Conservation (phyloP, 2,329 filamentous ascomycete genomes). For the Trichoderma semiorbis region DNA sequence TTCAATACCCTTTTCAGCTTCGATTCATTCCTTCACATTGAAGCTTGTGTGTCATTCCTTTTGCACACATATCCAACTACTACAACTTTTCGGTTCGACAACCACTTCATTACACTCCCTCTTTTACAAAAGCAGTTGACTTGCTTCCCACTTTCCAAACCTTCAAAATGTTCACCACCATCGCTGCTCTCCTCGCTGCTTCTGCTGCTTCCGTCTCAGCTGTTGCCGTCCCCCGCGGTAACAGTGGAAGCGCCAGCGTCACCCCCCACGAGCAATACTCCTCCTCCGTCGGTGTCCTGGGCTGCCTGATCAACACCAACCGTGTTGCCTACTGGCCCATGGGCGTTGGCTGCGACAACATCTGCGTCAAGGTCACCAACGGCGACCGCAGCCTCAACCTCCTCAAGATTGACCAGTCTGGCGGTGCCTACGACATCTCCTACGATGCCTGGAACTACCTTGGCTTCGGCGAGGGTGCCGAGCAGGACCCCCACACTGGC, state of each 20-base stretch:
- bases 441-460: constrained; percentile 62
- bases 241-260: constrained; percentile 33
- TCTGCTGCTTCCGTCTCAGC: constrained; percentile 31
- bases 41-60: constrained; percentile 15
- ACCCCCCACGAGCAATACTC: constrained; percentile 57
- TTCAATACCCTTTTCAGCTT: constrained; percentile 1
- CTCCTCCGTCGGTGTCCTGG: constrained; percentile 55
- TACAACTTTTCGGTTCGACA: background rate
- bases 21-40: constrained; percentile 12
- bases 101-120: constrained; percentile 6
- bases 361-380: constrained; percentile 54
- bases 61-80: constrained; percentile 7
- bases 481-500: constrained; percentile 44
- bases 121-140: constrained; percentile 11
- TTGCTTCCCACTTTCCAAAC: background rate
- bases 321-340: constrained; percentile 60
- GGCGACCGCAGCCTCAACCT: constrained; percentile 52
- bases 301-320: constrained; percentile 60
- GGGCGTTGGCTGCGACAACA: constrained; percentile 50
- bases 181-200: constrained; percentile 32
- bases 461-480: constrained; percentile 47
- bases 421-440: constrained; percentile 55
- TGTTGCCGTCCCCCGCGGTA: constrained; percentile 26
- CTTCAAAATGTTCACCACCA: constrained; percentile 17
- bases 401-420: constrained; percentile 54